These are phyloP conservation scores for Juglanconis oblonga DNA, from an alignment of 2,329 filamentous ascomycete genomes.

Conservation along the genomic window DNA sequence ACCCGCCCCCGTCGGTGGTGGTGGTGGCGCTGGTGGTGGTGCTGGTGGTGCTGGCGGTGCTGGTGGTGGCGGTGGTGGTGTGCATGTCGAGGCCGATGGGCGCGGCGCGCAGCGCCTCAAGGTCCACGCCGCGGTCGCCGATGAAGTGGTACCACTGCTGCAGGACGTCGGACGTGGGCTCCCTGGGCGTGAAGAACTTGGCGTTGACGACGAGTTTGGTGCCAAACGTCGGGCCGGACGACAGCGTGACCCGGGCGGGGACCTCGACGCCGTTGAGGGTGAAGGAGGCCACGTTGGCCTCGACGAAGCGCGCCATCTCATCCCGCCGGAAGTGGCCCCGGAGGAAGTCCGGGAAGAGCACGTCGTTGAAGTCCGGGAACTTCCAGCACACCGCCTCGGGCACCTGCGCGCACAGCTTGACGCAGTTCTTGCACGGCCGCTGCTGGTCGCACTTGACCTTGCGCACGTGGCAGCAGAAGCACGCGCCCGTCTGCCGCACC, in stretches of 20 bases:
- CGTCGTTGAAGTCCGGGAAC: constrained; percentile 52
- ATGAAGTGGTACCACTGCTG: constrained; percentile 49
- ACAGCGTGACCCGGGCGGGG: constrained; percentile 45
- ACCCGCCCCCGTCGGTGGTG: constrained; percentile 6
- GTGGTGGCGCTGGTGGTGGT: constrained; percentile 25
- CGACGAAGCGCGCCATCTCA: constrained; percentile 45
- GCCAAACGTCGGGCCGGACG: constrained; percentile 43
- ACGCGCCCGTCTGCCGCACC: constrained; percentile 52
- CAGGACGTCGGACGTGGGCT: constrained; percentile 38
- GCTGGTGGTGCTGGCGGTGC: too few species aligned
- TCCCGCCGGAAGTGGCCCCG: constrained; percentile 49
- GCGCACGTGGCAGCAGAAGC: constrained; percentile 58
- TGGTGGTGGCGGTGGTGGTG: too few species aligned
- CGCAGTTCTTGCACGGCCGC: constrained; percentile 55
- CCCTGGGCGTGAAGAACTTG: constrained; percentile 50
- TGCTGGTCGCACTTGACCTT: constrained; percentile 58
- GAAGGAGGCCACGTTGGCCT: constrained; percentile 47
- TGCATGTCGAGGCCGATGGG: constrained; percentile 49
- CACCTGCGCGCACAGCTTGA: constrained; percentile 46
- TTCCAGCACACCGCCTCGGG: constrained; percentile 59
- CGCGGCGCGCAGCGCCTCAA: constrained; percentile 41
- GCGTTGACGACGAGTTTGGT: constrained; percentile 46
- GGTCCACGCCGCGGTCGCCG: constrained; percentile 33
- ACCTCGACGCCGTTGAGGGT: constrained; percentile 37
- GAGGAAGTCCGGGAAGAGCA: constrained; percentile 52